Evolutionary conservation across 331 rosid genomes (phyloP), one percentile per base, ranked within the genome.

Genomic region (Pyrus hybrid): DNA sequence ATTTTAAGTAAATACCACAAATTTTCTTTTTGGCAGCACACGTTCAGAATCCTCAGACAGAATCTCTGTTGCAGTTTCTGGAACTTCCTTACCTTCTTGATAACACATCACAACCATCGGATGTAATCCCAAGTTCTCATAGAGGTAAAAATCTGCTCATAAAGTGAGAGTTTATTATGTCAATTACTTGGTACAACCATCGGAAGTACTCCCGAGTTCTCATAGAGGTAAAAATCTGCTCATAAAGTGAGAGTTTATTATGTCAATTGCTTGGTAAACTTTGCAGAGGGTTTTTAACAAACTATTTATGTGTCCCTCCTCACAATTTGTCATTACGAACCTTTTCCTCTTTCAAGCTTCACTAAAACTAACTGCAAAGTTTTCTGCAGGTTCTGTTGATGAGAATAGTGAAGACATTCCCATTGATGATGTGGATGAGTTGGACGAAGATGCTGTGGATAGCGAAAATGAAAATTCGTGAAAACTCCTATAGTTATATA

Each of bases 61-160:
- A 82, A 73, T 91, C 89, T 49, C 85, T 91, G 72, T 82, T 94
- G 88, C 90, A 81, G 86, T 86, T 94, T 80, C 82, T 94, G 68
- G 99, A 84, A 75, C 97, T 94, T 81, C 97, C 97, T 23, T 86
- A 87, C 81, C 95, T 94, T 76, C 95, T 94, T 72, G 97, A 88
- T 79, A 75, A 77, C 75, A 86, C 65, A 82, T 73, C 83, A 56
- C 85, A 83, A 49, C 60, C 87, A 58, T 79, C 77, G 5, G 86
- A 78, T 71, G 75, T 80, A 58, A 70, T 80, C 51, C 71, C 73
- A 58, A 82, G 82, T 83, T 85, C 87, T 73, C 65, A 45, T 67
- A 78, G 77, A 76, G 97, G 98, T 93, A 88, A 81, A 30, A 20
- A 41, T 77, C 63, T 25, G 66, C 68, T 32, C 30, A 69, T 2